These are phyloP conservation scores for Amylostereum chailletii DNA, from an alignment of 1,284 basidiomycete genomes.

Conservation along the genomic window DNA sequence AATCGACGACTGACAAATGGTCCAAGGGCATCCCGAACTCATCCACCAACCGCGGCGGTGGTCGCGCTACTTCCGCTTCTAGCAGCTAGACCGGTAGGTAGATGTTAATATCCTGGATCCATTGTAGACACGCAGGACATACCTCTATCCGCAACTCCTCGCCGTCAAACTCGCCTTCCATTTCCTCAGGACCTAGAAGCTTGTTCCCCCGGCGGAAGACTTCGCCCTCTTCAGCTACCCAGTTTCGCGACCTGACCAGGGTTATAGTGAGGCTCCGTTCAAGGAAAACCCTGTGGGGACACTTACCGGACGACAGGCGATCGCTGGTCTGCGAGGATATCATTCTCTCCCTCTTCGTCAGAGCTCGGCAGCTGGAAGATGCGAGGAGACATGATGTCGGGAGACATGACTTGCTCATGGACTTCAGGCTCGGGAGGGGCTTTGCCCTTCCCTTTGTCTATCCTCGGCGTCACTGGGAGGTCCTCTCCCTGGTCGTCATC, in stretches of 20 bases:
- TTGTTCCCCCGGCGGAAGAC: slow-evolving; percentile 85
- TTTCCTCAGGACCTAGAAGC: slow-evolving; percentile 74
- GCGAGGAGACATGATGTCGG: slow-evolving; percentile 41
- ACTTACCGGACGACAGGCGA: slow-evolving; percentile 56
- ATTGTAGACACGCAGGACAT: slow-evolving; percentile 16
- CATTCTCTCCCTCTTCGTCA: slow-evolving; percentile 29
- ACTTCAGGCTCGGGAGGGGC: slow-evolving; percentile 61
- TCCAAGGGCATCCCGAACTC: not conserved
- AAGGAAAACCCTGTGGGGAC: not conserved
- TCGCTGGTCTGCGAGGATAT: slow-evolving; percentile 13
- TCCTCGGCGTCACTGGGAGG: slow-evolving; percentile 45
- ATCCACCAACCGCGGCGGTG: not conserved
- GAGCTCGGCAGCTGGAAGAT: no score
- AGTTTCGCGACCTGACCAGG: slow-evolving; percentile 50
- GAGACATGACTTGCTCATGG: slow-evolving; percentile 62
- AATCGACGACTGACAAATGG: no score
- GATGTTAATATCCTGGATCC: not conserved
- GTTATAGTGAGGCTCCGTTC: not conserved
- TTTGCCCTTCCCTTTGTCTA: slow-evolving; percentile 69
- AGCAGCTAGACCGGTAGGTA: not conserved
- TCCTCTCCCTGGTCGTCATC: slow-evolving; percentile 22
- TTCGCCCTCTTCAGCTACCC: slow-evolving; percentile 86
- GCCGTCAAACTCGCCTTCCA: slow-evolving; percentile 79
- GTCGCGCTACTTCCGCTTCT: not conserved
- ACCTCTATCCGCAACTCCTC: slow-evolving; percentile 82